Evolutionary conservation across 352 stramenopile species (phyloP), one percentile per base, ranked within the genome.

Genomic region (Phytophthora citricola): DNA sequence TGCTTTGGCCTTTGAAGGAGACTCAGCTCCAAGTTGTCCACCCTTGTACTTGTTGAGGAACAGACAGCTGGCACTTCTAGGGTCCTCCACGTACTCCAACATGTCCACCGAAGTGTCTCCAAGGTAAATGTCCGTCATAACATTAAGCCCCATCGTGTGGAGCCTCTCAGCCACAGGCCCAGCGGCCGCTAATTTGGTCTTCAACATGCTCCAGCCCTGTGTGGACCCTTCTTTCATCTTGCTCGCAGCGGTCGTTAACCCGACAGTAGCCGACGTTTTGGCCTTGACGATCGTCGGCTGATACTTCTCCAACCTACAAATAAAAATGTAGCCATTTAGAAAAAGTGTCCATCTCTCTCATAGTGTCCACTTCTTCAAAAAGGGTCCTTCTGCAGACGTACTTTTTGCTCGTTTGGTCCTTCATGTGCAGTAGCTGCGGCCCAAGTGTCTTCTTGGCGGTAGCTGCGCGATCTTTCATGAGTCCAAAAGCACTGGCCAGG

Each of bases 121-220:
- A 4, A 86, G 69, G 48, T 77, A 77, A 69, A 91, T 81, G 54
- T 94, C 85, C 14, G 79, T 91, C 51, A 93, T 81, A 29, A 87
- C 82, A 47, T 85, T 78, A 1, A 94, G 41, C 2, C 85, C 81
- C 81, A 95, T 90, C 5, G 72, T 84, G 41, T 93, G 84, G 53
- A 95, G 80, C 54, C 78, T 78, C 54, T 90, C 87, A 0, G 87
- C 86, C n/a, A 92, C 85, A 10, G 84, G 84, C 24, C 82, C 83
- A 3, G 85, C 84, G 1, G 83, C 79, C 7, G 86, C 82, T 38
- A 94, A 43, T 51, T 88, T 92, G 15, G 75, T 92, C 74, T 92
- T 92, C 34, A 94, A 46, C 40, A 92, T 89, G 27, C 82, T 92
- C 83, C 84, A 94, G 3, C 86, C 82, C 51, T 95, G 83, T 4